phyloP scores from a whole-genome alignment of 75 land plant species.

The Selaginella tamariscina region DNA sequence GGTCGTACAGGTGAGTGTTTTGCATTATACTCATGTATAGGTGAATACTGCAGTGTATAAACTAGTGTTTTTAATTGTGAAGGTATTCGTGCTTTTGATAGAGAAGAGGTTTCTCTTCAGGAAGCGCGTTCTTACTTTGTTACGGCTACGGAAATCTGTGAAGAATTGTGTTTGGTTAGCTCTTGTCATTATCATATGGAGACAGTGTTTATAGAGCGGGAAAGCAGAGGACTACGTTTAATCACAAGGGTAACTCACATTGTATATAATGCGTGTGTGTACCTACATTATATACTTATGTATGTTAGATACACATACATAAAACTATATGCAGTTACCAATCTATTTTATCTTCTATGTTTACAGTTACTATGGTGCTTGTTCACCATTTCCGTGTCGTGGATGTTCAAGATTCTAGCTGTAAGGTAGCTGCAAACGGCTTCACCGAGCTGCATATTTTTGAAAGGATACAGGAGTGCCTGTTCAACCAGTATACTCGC shows the following conservation, averaged over 20 bases:
- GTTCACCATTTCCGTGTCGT: background rate
- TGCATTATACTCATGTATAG: background rate
- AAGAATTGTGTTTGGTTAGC: conserved; percentile 73
- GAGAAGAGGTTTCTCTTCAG: conserved; percentile 55
- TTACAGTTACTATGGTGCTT: conserved; percentile 11
- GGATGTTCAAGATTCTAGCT: background rate
- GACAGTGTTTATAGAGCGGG: conserved; percentile 16
- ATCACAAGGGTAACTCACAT: conserved; percentile 22
- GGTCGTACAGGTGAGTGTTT: conserved; percentile 23
- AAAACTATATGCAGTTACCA: too few relatives aligned
- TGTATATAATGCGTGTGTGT: background rate
- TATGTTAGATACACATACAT: background rate
- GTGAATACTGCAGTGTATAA: background rate
- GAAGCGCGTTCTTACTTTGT: conserved; percentile 78
- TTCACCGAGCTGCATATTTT: background rate
- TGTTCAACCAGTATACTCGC: background rate
- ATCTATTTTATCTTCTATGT: background rate
- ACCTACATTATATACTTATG: background rate
- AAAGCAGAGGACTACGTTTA: conserved; percentile 10
- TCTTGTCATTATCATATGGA: conserved; percentile 40
- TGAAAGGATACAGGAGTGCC: background rate
- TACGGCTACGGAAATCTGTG: conserved; percentile 59
- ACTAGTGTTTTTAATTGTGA: conserved; percentile 1
- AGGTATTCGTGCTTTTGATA: conserved; percentile 47
- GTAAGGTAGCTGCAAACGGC: background rate